Evolutionary conservation across 1,284 basidiomycete genomes (phyloP).

Genomic region (Spongispora temasekensis): DNA sequence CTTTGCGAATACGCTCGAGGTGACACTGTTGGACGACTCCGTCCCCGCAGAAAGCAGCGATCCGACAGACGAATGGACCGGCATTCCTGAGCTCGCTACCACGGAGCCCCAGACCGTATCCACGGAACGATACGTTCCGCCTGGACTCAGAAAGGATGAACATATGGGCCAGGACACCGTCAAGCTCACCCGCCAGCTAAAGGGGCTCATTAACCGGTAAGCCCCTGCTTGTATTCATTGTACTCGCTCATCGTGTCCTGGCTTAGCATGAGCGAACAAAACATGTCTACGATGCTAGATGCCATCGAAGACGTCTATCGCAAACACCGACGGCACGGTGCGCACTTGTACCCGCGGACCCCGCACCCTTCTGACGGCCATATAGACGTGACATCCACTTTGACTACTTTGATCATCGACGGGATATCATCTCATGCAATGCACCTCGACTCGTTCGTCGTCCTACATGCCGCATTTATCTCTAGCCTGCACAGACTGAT

Average conservation of each 20-base stretch:
- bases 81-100: conserved; percentile 20
- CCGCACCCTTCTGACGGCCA: conserved; percentile 7
- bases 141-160: conserved; percentile 55
- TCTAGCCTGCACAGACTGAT: conserved; percentile 83
- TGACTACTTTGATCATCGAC: conserved; percentile 81
- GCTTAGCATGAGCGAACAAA: conserved; percentile 84
- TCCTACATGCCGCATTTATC: conserved; percentile 88
- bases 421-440: conserved; percentile 84
- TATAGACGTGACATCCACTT: conserved; percentile 78
- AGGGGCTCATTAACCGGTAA: conserved; percentile 88
- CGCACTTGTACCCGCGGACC: conserved; percentile 16
- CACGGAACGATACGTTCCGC: conserved; percentile 59
- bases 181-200: conserved; percentile 79
- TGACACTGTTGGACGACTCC: conserved; percentile 8
- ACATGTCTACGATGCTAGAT: conserved; percentile 80
- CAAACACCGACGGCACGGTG: conserved; percentile 80
- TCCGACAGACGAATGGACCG: conserved; percentile 26
- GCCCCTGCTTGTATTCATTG: conserved; percentile 12
- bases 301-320: conserved; percentile 81
- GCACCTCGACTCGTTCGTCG: conserved; percentile 88
- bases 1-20: conserved; percentile 44
- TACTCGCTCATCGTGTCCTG: conserved; percentile 2
- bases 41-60: conserved; percentile 9
- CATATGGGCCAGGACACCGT: conserved; percentile 48
- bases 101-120: background rate